Percentiles rank a stretch among this genome's conserved stretches.
Evolutionary conservation across 306 rosid species (phyloP).

Genomic region (Prunus mira): DNA sequence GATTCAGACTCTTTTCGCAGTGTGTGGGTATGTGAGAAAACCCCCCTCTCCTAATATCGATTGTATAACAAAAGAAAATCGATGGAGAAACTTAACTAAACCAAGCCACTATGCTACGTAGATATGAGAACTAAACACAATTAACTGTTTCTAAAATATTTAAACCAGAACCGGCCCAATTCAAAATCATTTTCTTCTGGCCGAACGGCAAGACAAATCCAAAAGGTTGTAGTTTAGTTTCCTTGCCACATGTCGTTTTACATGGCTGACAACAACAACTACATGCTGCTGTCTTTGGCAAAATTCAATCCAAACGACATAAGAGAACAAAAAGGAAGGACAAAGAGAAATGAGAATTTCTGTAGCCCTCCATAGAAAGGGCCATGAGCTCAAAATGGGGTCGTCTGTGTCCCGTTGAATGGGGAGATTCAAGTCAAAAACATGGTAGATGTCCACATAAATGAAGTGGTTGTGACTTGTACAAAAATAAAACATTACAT

Average conservation of each 20-base stretch:
- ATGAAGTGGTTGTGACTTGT: neutral
- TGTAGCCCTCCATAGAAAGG: slow-evolving; percentile 4
- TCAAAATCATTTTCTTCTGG: neutral
- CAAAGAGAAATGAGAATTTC: slow-evolving; percentile 8
- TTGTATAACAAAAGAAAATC: too few relatives aligned
- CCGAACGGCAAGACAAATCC: slow-evolving; percentile 4
- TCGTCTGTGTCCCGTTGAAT: slow-evolving; percentile 8
- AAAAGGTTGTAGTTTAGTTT: neutral
- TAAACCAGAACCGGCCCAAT: neutral
- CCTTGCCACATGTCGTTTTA: slow-evolving; percentile 6
- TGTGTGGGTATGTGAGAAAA: too few relatives aligned
- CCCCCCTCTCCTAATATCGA: too few relatives aligned
- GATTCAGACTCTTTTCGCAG: too few relatives aligned
- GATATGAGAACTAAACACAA: neutral
- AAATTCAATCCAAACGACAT: slow-evolving; percentile 1
- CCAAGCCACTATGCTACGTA: neutral
- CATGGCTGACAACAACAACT: neutral
- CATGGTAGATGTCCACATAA: slow-evolving; percentile 13
- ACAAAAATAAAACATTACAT: neutral
- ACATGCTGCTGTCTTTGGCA: slow-evolving; percentile 4
- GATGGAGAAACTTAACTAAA: too few relatives aligned
- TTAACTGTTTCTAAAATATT: neutral
- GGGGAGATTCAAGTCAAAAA: slow-evolving; percentile 13
- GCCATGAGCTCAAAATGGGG: slow-evolving; percentile 6
- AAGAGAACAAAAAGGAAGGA: slow-evolving; percentile 19